Evolutionary conservation across 1,284 basidiomycete genomes (phyloP).

Genomic region (Chondrostereum purpureum): DNA sequence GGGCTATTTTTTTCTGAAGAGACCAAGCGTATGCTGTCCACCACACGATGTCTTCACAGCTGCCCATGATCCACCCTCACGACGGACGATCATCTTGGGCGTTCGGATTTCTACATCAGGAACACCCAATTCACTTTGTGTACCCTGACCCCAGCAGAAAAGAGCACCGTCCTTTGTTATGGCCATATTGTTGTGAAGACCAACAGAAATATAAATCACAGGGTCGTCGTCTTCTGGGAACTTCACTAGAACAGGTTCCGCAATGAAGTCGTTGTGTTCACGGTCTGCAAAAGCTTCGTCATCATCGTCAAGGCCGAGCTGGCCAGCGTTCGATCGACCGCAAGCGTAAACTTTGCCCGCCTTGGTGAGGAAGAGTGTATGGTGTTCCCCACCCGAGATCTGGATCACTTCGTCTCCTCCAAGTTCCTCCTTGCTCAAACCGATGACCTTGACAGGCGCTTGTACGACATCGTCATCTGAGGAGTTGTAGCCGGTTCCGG

Average conservation of each 20-base stretch:
- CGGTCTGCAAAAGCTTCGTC: constrained; percentile 48
- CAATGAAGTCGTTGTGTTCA: constrained; percentile 46
- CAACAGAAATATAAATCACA: constrained; percentile 70
- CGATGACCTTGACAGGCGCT: constrained; percentile 62
- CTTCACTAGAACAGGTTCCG: constrained; percentile 56
- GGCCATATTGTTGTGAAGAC: constrained; percentile 79
- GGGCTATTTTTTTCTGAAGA: constrained; percentile 57
- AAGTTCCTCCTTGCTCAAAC: constrained; percentile 63
- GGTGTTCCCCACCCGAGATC: constrained; percentile 77
- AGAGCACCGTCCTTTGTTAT: constrained; percentile 72
- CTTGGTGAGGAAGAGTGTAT: constrained; percentile 81
- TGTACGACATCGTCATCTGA: constrained; percentile 52
- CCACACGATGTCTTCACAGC: constrained; percentile 59
- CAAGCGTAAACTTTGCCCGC: constrained; percentile 81
- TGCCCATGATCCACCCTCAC: constrained; percentile 60
- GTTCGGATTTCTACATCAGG: constrained; percentile 53
- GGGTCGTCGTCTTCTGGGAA: constrained; percentile 70
- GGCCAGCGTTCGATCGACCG: constrained; percentile 73
- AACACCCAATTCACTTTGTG: constrained; percentile 64
- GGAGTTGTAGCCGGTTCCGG: constrained; percentile 32
- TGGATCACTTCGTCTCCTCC: constrained; percentile 61
- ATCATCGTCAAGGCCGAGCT: constrained; percentile 69
- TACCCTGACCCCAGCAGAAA: constrained; percentile 84
- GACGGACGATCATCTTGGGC: constrained; percentile 59
- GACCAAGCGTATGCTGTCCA: constrained; percentile 65